phyloP scores from a whole-genome alignment of 495 filamentous ascomycete genomes.

The Lichina pygmaea region DNA sequence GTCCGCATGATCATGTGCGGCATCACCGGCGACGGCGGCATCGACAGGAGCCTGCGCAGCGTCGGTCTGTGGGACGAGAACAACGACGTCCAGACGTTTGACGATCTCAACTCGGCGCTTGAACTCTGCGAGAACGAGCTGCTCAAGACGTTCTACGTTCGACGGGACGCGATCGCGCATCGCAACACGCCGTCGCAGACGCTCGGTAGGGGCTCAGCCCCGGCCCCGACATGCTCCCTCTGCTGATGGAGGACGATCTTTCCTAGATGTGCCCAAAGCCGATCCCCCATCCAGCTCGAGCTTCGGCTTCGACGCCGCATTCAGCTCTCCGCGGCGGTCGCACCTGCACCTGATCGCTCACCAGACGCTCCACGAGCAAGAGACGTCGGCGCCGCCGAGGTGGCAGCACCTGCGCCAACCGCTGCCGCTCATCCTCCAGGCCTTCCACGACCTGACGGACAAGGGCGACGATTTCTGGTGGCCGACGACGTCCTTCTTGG shows the following conservation, averaged over 20 bases:
- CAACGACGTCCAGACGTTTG: conserved; percentile 47
- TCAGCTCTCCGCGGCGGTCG: conserved; percentile 51
- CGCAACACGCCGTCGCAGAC: conserved; percentile 4
- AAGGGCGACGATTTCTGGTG: conserved; percentile 93
- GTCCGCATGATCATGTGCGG: conserved; percentile 64
- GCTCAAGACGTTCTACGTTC: conserved; percentile 53
- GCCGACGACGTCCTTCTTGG: conserved; percentile 43
- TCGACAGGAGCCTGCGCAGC: conserved; percentile 51
- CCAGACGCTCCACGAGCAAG: conserved; percentile 36
- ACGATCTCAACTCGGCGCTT: conserved; percentile 72
- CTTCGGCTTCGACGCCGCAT: conserved; percentile 23
- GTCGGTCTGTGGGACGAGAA: conserved; percentile 50
- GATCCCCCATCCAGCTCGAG: not conserved
- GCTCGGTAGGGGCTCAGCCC: conserved; percentile 4
- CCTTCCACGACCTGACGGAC: conserved; percentile 60
- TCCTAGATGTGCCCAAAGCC: conserved; percentile 8
- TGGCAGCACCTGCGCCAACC: conserved; percentile 78
- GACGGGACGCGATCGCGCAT: conserved; percentile 4
- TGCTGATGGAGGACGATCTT: not conserved
- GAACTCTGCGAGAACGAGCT: conserved; percentile 92
- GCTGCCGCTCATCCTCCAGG: conserved; percentile 70
- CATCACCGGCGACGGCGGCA: conserved; percentile 38
- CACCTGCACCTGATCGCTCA: conserved; percentile 57
- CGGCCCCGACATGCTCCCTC: conserved; percentile 3
- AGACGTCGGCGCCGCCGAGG: conserved; percentile 21